phyloP scores from a whole-genome alignment of 2,329 filamentous ascomycete species.

The Emergomyces orientalis region DNA sequence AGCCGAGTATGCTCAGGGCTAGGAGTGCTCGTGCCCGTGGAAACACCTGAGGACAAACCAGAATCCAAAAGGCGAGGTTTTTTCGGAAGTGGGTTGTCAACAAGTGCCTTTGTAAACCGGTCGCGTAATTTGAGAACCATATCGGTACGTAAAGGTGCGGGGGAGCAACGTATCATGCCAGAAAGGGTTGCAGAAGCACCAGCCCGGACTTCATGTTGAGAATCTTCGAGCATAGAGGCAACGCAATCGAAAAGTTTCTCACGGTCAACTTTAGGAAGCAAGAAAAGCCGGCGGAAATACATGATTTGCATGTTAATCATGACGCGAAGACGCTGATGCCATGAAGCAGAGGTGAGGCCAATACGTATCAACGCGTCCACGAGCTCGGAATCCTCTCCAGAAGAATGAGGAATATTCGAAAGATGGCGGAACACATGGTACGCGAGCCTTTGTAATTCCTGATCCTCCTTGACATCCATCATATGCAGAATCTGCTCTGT shows the following conservation, averaged over 20 bases:
- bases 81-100: constrained; percentile 80
- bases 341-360: constrained; percentile 71
- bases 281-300: constrained; percentile 92
- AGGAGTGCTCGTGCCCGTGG: constrained; percentile 40
- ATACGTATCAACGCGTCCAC: constrained; percentile 80
- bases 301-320: constrained; percentile 98
- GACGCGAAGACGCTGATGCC: constrained; percentile 91
- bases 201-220: constrained; percentile 86
- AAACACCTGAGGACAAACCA: constrained; percentile 34
- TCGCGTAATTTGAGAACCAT: constrained; percentile 67
- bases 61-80: constrained; percentile 32
- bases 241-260: constrained; percentile 80
- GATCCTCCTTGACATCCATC: constrained; percentile 99
- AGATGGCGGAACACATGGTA: constrained; percentile 96
- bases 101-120: constrained; percentile 69
- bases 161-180: constrained; percentile 96
- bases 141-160: constrained; percentile 64
- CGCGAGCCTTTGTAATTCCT: constrained; percentile 83
- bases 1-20: constrained; percentile 56
- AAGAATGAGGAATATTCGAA: constrained; percentile 85
- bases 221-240: constrained; percentile 86
- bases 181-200: constrained; percentile 88
- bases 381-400: constrained; percentile 75
- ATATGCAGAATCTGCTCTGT: constrained; percentile 93
- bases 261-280: constrained; percentile 66